Evolutionary conservation across 129 eudicot species (phyloP).

Genomic region (Ambrosia trifida): DNA sequence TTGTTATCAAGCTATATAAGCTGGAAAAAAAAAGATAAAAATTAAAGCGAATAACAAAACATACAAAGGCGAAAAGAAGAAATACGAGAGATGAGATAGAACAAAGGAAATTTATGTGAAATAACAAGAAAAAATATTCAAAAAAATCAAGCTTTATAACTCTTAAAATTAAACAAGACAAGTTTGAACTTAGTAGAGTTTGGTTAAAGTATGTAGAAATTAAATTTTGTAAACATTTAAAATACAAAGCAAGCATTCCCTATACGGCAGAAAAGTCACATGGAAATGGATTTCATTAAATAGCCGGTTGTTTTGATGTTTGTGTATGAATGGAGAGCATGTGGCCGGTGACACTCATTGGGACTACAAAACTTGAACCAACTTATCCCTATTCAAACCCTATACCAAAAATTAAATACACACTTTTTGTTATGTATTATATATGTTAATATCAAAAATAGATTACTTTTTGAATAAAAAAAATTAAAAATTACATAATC

Average conservation of each 20-base stretch:
- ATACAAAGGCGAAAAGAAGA: too few species aligned
- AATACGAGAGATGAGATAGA: too few species aligned
- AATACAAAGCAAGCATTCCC: slow-evolving; percentile 1
- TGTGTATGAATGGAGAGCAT: slow-evolving; percentile 16
- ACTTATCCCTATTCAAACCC: background rate
- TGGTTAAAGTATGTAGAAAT: background rate
- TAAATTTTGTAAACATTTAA: background rate
- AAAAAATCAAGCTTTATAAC: too few species aligned
- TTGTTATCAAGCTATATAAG: too few species aligned
- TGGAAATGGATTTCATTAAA: slow-evolving; percentile 30
- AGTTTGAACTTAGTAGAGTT: too few species aligned
- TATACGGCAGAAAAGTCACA: slow-evolving; percentile 28
- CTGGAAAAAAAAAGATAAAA: too few species aligned
- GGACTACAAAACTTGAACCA: slow-evolving; percentile 8
- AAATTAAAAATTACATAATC: too few species aligned
- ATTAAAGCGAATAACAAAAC: too few species aligned
- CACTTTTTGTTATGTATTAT: background rate
- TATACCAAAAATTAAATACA: background rate
- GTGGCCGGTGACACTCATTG: slow-evolving; percentile 14
- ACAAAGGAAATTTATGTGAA: too few species aligned
- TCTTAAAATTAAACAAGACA: too few species aligned
- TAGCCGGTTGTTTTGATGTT: slow-evolving; percentile 15
- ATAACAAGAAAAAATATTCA: too few species aligned
- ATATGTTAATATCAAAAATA: background rate
- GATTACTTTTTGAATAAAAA: too few species aligned